A percentile compares a stretch with the other conserved stretches of the same genome.
phyloP scores from a whole-genome alignment of 1,139 yeast genomes.

The Candida neerlandica region DNA sequence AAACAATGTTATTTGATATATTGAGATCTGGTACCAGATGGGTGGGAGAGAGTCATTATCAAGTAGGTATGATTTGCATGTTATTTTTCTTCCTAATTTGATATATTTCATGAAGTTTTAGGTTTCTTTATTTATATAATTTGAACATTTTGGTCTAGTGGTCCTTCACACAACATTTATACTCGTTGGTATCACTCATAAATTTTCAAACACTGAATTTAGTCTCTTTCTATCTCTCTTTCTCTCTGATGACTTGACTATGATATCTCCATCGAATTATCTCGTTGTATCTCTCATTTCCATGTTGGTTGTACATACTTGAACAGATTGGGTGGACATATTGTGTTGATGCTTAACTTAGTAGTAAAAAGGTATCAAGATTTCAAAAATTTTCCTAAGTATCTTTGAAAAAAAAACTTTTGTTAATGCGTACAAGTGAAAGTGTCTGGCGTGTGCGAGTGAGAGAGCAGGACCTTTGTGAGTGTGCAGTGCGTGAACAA shows the following conservation, averaged over 20 bases:
- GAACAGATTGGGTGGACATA: slow-evolving; percentile 69
- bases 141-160: too few species aligned
- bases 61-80: background rate
- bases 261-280: background rate
- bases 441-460: slow-evolving; percentile 4
- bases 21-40: background rate
- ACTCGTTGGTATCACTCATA: background rate
- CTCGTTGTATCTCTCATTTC: slow-evolving; percentile 8
- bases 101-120: background rate
- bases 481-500: background rate
- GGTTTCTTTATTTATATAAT: background rate
- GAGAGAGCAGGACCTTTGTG: background rate
- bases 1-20: background rate
- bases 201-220: too few species aligned
- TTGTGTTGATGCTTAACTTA: slow-evolving; percentile 19
- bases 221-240: background rate
- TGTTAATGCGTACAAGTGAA: slow-evolving; percentile 3
- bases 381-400: slow-evolving; percentile 6
- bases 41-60: background rate
- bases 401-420: slow-evolving; percentile 3
- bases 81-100: background rate
- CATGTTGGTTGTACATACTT: slow-evolving; percentile 49
- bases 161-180: background rate
- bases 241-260: background rate
- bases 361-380: slow-evolving; percentile 7